Base-by-base conservation (phyloP, 2,329 filamentous ascomycete genomes). In the Byssochlamys sp. region DNA sequence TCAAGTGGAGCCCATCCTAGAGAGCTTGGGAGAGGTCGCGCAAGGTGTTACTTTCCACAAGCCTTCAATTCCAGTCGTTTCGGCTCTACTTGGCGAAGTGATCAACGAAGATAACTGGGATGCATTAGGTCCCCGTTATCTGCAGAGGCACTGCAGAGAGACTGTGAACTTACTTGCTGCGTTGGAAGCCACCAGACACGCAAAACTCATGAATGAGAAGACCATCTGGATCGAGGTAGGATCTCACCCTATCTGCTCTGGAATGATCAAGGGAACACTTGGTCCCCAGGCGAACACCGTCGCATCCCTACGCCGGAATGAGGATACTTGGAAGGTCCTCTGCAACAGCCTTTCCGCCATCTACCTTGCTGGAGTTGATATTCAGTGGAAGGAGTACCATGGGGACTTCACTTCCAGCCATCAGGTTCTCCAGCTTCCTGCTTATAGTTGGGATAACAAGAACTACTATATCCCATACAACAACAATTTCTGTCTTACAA, bases 401-500 rank as follows among this genome's bases (percentile, higher is more conserved):
- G 71, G 73, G 49, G 73, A 75, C 55, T 76, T 75, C 55, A 62
- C 60, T 29, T 55, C 65, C 1, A 62, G 56, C 3, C 70, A 67
- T 45, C 59, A 67, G 48, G 49, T 89, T n/a, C 73, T 87, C n/a
- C 75, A 81, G 14, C 74, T 90, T 3, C 86, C 86, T 1, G 78
- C 80, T 0, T 90, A 90, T 67, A 78, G 78, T 0, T 90, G 85
- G 68, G 84, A 90, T 68, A 75, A 82, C 61, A 89, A 89, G 77
- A 84, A 82, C 63, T 89, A 89, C 71, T 88, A 85, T 85, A 78
- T 88, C 14, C 83, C 84, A 67, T 88, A 88, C 69, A 77, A 80
- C 60, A 86, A 88, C 60, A 85, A 90, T 70, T 91, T 86, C 84
- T 82, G 79, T 31, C 73, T 90, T 39, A 84, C 80, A 60, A 91